phyloP scores from a whole-genome alignment of 2,329 filamentous ascomycete species.

The Cercospora citrullina region DNA sequence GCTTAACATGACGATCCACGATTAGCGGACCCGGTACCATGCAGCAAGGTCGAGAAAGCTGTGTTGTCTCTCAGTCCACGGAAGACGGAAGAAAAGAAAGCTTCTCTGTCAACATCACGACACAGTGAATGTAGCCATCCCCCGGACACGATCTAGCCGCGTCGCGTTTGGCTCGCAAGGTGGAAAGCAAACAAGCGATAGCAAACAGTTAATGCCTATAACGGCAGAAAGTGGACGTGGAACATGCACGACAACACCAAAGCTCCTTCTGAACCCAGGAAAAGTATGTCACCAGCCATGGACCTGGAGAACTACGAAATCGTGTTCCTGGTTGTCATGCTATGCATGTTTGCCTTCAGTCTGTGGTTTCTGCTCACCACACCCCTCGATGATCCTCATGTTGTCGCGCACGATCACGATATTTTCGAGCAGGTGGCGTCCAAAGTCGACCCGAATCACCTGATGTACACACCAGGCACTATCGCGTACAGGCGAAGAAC shows the following conservation, averaged over 20 bases:
- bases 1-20: background rate
- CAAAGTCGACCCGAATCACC: background rate
- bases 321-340: background rate
- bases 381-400: background rate
- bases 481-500: constrained; percentile 1
- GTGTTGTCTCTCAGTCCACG: background rate
- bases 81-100: background rate
- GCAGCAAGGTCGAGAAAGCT: background rate
- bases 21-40: background rate
- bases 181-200: background rate
- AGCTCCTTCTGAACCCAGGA: background rate
- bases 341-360: background rate
- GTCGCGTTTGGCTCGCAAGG: background rate
- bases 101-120: background rate
- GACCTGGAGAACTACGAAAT: background rate
- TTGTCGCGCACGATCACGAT: background rate
- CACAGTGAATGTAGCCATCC: background rate
- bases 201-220: background rate
- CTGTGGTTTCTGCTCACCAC: background rate
- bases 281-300: background rate
- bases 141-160: background rate
- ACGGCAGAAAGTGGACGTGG: background rate
- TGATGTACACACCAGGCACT: background rate
- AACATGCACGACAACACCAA: background rate
- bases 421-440: background rate